Evolutionary conservation across 371 early-diverging fungal species (phyloP), one percentile per base, ranked within the genome.

Genomic region (Chytridiales sp.): DNA sequence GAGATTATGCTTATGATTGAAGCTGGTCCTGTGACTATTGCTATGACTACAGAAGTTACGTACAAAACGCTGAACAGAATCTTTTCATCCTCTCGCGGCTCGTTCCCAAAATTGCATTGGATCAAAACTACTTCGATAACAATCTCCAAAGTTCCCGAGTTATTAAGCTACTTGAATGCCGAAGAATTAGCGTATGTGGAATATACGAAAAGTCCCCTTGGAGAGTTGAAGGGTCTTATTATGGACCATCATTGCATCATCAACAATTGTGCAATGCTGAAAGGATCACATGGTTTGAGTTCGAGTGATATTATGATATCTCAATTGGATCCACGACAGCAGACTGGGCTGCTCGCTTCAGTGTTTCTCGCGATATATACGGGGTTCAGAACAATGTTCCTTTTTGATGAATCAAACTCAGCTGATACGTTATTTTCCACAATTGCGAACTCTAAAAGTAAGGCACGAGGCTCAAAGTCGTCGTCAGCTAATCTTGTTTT

Each of bases 131-230:
- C 15, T 22, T 17, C 38, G 8, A 17, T 38, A 8, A n/a, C 38
- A 5, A 17, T 36, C 13, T n/a, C 41, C 5, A 5, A 6, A 24
- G 54, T 41, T 3, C 41, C 38, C 17, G 54, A 54, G 8, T 36
- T 41, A 41, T 11, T 36, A 15, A 42, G 41, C 5, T 29, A 41
- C 4, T 39, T 29, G 3, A 11, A 42, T 6, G 41, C 69, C 0
- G 71, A 61, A 4, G 91, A 91, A 30, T 65, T 88, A n/a, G 94
- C 94, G 3, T 92, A 91, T 61, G 81, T 93, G 36, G 92, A 91
- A 68, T 92, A 87, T 61, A 84, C 85, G 51, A 92, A 91, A 57
- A 87, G 87, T 54, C 82, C 84, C 9, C 85, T 83, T 53, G 91
- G 93, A 35, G 89, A 89, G 69, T 76, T 91, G 5, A 91, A 92